Conservation (phyloP, 805 yeast genomes). For the Saccharomycopsis olivae region DNA sequence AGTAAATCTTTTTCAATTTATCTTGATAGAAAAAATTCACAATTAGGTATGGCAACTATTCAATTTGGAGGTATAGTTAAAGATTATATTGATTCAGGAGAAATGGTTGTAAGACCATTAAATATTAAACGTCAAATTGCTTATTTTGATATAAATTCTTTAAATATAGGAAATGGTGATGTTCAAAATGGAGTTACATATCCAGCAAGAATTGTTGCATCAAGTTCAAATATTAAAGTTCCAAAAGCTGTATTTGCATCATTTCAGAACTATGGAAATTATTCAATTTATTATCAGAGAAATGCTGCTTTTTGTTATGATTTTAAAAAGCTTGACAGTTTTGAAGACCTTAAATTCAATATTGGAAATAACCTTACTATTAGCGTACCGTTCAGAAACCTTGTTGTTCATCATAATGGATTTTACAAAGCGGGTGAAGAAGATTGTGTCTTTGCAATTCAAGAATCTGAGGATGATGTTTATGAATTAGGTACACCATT, state of each 20-base stretch:
- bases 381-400: conserved; percentile 1
- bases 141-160: not conserved
- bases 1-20: not conserved
- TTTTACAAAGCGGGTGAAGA: not conserved
- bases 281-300: too few species aligned
- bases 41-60: not conserved
- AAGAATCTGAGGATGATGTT: not conserved
- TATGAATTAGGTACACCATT: not conserved
- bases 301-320: not conserved
- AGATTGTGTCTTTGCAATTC: not conserved
- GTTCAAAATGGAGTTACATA: not conserved
- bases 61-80: not conserved
- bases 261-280: not conserved
- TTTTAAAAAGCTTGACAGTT: not conserved
- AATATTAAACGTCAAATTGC: not conserved
- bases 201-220: not conserved
- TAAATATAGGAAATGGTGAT: not conserved
- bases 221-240: not conserved
- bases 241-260: not conserved
- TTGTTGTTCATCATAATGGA: not conserved
- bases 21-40: not conserved
- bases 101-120: not conserved
- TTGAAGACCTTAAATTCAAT: not conserved
- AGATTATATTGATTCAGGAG: not conserved
- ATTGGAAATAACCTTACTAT: not conserved